Evolutionary conservation across 805 yeast species (phyloP).

Genomic region (Pichia nanzhaoensis): DNA sequence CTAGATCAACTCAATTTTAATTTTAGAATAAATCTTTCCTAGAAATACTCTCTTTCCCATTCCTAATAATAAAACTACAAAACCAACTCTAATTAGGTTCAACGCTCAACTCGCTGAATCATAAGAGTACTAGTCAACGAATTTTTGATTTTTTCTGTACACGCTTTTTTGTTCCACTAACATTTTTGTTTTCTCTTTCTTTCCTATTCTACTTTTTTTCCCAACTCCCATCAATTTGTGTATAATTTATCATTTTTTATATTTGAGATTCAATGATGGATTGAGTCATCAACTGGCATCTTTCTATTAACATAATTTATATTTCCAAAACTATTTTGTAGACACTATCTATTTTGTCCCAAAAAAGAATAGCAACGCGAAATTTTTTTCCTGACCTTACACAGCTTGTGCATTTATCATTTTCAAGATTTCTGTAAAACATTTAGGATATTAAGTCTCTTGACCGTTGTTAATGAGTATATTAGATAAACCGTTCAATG

Average conservation of each 20-base stretch:
- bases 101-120: constrained; percentile 29
- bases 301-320: constrained; percentile 13
- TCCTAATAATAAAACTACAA: constrained; percentile 6
- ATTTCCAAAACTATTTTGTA: constrained; percentile 2
- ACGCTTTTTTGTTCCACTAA: constrained; percentile 2
- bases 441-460: too few relatives aligned
- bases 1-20: neutral
- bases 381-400: too few relatives aligned
- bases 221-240: constrained; percentile 8
- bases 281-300: constrained; percentile 22
- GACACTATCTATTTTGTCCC: too few relatives aligned
- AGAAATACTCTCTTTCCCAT: constrained; percentile 1
- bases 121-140: constrained; percentile 7
- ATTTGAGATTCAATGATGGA: constrained; percentile 16
- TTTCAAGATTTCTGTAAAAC: too few relatives aligned
- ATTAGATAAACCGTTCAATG: neutral
- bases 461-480: neutral
- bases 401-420: too few relatives aligned
- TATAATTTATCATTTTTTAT: constrained; percentile 4
- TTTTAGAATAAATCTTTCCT: neutral
- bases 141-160: constrained; percentile 4
- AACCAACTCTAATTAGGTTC: constrained; percentile 1
- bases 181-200: constrained; percentile 1
- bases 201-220: neutral
- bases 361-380: neutral